A percentile compares a stretch with the other conserved stretches of the same genome.
phyloP scores from a whole-genome alignment of 2,329 filamentous ascomycete genomes.

The Fusarium palustre region DNA sequence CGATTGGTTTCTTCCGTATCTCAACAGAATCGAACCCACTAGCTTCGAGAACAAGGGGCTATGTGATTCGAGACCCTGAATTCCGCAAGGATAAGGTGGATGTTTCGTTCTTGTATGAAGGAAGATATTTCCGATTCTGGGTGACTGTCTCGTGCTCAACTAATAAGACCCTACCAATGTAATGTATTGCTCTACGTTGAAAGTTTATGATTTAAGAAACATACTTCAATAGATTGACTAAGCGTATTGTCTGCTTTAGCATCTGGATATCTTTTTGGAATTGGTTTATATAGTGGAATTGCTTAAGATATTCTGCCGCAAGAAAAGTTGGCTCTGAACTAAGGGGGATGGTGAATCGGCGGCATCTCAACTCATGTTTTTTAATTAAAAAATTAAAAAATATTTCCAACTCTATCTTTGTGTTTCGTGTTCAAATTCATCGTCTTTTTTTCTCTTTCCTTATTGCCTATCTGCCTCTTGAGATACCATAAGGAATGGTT shows the following conservation, averaged over 20 bases:
- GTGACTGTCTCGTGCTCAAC: slow-evolving; percentile 7
- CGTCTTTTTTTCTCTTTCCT: not conserved
- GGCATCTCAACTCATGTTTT: not conserved
- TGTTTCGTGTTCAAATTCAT: not conserved
- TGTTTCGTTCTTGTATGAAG: slow-evolving; percentile 2
- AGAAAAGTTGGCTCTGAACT: not conserved
- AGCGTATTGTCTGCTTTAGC: not conserved
- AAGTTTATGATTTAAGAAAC: not conserved
- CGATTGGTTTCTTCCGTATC: slow-evolving; percentile 23
- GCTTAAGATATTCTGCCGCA: not conserved
- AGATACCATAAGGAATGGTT: too few species aligned
- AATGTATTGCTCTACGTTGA: not conserved
- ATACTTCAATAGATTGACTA: not conserved
- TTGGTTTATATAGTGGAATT: not conserved
- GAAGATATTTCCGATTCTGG: slow-evolving; percentile 5
- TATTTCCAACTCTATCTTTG: not conserved
- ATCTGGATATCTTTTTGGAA: not conserved
- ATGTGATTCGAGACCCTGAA: slow-evolving; percentile 35
- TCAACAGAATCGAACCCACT: slow-evolving; percentile 32
- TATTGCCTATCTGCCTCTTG: too few species aligned
- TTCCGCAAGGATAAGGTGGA: not conserved
- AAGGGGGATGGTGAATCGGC: not conserved
- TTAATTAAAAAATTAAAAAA: too few species aligned
- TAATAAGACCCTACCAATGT: too few species aligned
- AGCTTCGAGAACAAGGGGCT: slow-evolving; percentile 21